Base-by-base conservation (phyloP, 306 rosid genomes). In the Purshia tridentata region DNA sequence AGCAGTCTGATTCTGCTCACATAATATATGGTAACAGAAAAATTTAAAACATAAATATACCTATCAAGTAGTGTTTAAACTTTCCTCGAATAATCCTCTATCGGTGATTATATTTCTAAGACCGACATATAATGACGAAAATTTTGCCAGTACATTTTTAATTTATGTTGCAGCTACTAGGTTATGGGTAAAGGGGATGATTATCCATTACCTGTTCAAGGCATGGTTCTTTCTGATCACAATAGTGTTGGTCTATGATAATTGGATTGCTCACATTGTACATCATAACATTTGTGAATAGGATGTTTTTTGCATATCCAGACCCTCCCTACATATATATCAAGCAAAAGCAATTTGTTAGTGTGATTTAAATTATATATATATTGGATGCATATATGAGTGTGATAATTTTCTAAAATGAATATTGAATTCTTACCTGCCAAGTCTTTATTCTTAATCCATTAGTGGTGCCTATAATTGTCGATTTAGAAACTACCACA, bases 371-470 rank as follows among this genome's bases (percentile, higher is more conserved):
- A 58, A 5, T 29, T 29, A 12, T 58, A 23, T 3, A n/a, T n/a
- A 29, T 29, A 29, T 29, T 29, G 35, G 35, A 29, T 29, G 35
- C 35, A 29, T 29, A 29, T 2, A 29, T 29, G 35, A 29, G 35
- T 29, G 35, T 29, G 35, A 29, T 29, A 29, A 29, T 29, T 29
- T 29, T 29, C 35, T 29, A 29, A 29, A 1, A 29, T 29, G 35
- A 29, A 29, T 29, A 51, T 45, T 74, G 67, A 39, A 37, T 1
- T 59, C 67, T 68, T 61, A 88, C 97, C 89, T 92, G 97, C 98
- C 98, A 92, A 70, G 98, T 92, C 81, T 92, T 92, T 15, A 92
- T 92, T 78, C 98, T 83, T 0, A 92, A 83, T 72, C 98, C 98
- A 84, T 92, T 92, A 9, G 89, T 84, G 1, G 97, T 90, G 68